phyloP scores from a whole-genome alignment of 257 asterid genomes.

The Penstemon newberryi region DNA sequence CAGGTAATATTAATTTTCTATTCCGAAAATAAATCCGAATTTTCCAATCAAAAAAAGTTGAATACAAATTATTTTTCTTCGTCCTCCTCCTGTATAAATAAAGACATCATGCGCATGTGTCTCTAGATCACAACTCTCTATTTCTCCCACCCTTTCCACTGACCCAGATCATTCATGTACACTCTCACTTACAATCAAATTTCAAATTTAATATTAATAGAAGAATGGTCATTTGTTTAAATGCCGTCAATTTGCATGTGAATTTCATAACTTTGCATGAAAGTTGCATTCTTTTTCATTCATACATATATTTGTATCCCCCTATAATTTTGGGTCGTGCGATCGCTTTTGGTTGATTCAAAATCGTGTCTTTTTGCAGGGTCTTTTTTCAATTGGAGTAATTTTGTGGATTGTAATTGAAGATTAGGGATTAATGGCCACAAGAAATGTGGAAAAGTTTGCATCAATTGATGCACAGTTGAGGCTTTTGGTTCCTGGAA shows the following conservation, averaged over 20 bases:
- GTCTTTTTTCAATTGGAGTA: not conserved
- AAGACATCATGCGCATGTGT: not conserved
- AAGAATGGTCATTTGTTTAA: slow-evolving; percentile 12
- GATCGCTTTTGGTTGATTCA: slow-evolving; percentile 15
- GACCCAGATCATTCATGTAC: slow-evolving; percentile 34
- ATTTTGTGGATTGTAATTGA: slow-evolving; percentile 16
- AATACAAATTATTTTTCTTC: too few relatives aligned
- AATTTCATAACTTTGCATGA: slow-evolving; percentile 23
- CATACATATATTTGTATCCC: not conserved
- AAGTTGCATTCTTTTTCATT: slow-evolving; percentile 2
- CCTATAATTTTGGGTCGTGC: not conserved
- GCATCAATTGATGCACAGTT: slow-evolving; percentile 59
- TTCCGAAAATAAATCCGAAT: too few relatives aligned
- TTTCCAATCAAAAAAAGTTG: too few relatives aligned
- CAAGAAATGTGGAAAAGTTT: slow-evolving; percentile 32
- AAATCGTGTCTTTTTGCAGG: slow-evolving; percentile 22
- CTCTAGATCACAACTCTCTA: slow-evolving; percentile 28
- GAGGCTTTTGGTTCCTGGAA: slow-evolving; percentile 59
- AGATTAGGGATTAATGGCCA: slow-evolving; percentile 26
- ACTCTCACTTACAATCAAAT: slow-evolving; percentile 18
- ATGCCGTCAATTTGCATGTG: slow-evolving; percentile 18
- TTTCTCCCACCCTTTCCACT: slow-evolving; percentile 15
- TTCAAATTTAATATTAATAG: slow-evolving; percentile 6
- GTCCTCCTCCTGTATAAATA: too few relatives aligned
- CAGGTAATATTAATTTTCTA: too few relatives aligned